Percentiles rank a stretch among this genome's conserved stretches.
Conservation (phyloP, 164 flowering plant genomes). For the Nymphaea thermarum region DNA sequence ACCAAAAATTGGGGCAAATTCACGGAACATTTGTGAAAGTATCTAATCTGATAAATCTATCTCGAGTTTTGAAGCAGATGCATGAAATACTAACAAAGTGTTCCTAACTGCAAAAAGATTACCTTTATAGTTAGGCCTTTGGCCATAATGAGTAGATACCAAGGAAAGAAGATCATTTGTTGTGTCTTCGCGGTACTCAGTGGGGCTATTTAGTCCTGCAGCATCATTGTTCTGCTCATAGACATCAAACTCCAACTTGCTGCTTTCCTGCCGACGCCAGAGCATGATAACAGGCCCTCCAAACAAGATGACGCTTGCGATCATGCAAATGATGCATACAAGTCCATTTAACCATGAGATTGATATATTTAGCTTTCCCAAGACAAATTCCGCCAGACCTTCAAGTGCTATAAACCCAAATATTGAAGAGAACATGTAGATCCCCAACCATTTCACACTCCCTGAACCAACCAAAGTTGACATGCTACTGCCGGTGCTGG, state of each 20-base stretch:
- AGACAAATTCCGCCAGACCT: constrained; percentile 33
- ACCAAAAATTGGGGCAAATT: no score
- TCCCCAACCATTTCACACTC: constrained; percentile 55
- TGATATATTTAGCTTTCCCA: constrained; percentile 32
- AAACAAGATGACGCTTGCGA: constrained; percentile 42
- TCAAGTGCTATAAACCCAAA: constrained; percentile 41
- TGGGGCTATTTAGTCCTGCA: constrained; percentile 5
- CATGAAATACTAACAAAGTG: no score
- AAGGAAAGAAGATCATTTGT: background rate
- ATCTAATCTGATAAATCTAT: no score
- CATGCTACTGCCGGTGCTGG: constrained; percentile 30
- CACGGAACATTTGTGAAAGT: no score
- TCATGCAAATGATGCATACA: constrained; percentile 52
- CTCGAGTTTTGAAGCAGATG: no score
- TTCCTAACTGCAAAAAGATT: no score
- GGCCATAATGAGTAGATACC: background rate
- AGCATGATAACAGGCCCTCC: constrained; percentile 60
- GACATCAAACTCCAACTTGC: constrained; percentile 11
- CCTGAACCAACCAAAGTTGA: constrained; percentile 86
- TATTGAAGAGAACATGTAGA: constrained; percentile 42
- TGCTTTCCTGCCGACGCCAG: constrained; percentile 63
- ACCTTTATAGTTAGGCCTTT: constrained; percentile 1
- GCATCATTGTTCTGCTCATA: constrained; percentile 16
- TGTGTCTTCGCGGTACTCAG: constrained; percentile 5
- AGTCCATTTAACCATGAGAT: constrained; percentile 79